phyloP scores from a whole-genome alignment of 2,329 filamentous ascomycete genomes.

The Pseudogymnoascus sp. region DNA sequence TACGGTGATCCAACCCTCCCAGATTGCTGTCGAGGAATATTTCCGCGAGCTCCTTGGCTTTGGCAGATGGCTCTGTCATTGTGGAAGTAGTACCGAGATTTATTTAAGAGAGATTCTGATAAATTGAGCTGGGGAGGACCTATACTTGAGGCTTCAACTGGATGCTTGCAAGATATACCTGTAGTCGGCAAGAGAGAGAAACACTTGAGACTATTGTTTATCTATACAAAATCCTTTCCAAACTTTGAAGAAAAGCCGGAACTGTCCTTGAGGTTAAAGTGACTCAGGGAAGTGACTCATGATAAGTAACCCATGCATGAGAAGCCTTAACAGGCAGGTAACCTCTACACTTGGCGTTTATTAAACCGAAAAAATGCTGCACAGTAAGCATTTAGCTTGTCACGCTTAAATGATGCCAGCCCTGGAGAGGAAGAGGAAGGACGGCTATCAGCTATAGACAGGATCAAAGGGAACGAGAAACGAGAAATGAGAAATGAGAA shows the following conservation, averaged over 20 bases:
- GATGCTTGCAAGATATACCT: not conserved
- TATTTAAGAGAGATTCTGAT: not conserved
- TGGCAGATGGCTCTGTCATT: not conserved
- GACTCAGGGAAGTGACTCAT: not conserved
- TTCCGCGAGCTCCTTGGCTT: not conserved
- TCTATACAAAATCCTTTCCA: not conserved
- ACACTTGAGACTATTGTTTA: not conserved
- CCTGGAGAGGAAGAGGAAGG: not conserved
- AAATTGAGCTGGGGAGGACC: not conserved
- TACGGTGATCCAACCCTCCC: slow-evolving; percentile 25
- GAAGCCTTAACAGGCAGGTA: not conserved
- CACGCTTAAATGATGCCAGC: not conserved
- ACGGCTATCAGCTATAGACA: not conserved
- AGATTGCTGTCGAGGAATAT: slow-evolving; percentile 4
- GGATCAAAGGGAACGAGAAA: too few species aligned
- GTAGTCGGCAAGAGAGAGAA: not conserved
- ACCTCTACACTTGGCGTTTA: not conserved
- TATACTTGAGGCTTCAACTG: not conserved
- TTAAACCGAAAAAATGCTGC: not conserved
- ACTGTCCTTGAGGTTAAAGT: not conserved
- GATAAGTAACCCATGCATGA: not conserved
- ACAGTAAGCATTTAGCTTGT: not conserved
- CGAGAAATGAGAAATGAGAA: too few species aligned
- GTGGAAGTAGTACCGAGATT: not conserved
- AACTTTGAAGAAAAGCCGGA: not conserved